Evolutionary conservation across 495 filamentous ascomycete species (phyloP).

Genomic region (Talaromyces stipitatus): DNA sequence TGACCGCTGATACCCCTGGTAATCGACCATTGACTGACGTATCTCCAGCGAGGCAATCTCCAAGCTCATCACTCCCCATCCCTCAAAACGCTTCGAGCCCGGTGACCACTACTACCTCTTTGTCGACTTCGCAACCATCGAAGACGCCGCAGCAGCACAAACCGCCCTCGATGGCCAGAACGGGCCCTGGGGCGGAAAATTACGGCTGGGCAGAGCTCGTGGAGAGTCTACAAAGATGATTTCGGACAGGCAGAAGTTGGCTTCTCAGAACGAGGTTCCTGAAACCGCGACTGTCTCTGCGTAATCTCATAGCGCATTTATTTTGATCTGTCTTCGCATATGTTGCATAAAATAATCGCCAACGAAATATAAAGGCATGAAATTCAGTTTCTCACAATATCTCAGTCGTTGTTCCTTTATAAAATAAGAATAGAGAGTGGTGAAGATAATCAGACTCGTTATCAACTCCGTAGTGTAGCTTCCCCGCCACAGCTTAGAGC

Average conservation of each 20-base stretch:
- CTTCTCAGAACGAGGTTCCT: constrained; percentile 7
- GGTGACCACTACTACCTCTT: constrained; percentile 63
- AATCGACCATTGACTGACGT: neutral
- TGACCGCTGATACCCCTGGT: neutral
- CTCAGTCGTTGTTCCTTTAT: too few relatives aligned
- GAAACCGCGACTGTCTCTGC: constrained; percentile 8
- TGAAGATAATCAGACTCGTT: neutral
- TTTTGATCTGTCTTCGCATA: neutral
- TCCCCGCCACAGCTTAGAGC: neutral
- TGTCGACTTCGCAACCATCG: constrained; percentile 50
- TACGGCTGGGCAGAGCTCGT: constrained; percentile 34
- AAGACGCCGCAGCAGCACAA: constrained; percentile 48
- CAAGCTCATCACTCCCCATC: constrained; percentile 55
- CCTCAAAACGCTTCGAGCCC: constrained; percentile 38
- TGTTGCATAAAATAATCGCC: neutral
- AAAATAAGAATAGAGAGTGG: neutral
- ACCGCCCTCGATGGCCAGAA: constrained; percentile 28
- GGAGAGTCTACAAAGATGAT: constrained; percentile 24
- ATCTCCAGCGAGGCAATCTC: constrained; percentile 44
- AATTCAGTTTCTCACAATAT: neutral
- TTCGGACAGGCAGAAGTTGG: constrained; percentile 14
- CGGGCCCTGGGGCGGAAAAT: constrained; percentile 39
- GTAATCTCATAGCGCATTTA: constrained; percentile 1
- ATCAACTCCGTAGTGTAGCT: neutral
- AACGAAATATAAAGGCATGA: neutral